Evolutionary conservation across 176 grass and related monocot species (phyloP).

Genomic region (Guadua angustifolia): DNA sequence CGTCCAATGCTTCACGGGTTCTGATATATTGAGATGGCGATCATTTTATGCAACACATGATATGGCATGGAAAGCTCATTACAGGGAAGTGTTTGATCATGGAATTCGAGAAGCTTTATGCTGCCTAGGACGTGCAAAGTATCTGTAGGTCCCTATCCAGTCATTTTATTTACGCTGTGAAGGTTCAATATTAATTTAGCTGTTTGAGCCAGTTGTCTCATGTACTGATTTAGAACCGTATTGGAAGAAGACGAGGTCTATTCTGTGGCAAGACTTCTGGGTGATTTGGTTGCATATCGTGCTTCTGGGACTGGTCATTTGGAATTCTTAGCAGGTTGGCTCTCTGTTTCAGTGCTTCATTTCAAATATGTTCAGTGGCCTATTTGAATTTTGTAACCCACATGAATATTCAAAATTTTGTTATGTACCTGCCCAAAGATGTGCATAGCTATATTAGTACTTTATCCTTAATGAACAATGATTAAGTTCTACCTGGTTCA

Average conservation of each 20-base stretch:
- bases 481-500: conserved; percentile 15
- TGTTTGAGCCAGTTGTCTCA: conserved; percentile 13
- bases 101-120: conserved; percentile 97
- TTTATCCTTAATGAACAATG: too few species aligned
- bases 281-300: conserved; percentile 98
- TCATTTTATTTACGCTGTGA: conserved; percentile 34
- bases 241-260: conserved; percentile 96
- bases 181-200: conserved; percentile 32
- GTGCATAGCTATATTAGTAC: not conserved
- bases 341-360: conserved; percentile 32
- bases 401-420: conserved; percentile 19
- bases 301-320: conserved; percentile 99
- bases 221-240: conserved; percentile 65
- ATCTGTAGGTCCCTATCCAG: conserved; percentile 67
- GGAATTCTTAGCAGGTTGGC: conserved; percentile 85
- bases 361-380: conserved; percentile 15
- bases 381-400: too few species aligned
- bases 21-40: conserved; percentile 89
- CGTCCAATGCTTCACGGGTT: conserved; percentile 87
- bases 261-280: conserved; percentile 94
- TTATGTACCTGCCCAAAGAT: not conserved
- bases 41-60: conserved; percentile 98
- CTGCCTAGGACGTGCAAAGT: conserved; percentile 89
- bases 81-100: conserved; percentile 97
- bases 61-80: conserved; percentile 98